Conservation (phyloP, 768 basidiomycete genomes). For the Leccinellum luteum region DNA sequence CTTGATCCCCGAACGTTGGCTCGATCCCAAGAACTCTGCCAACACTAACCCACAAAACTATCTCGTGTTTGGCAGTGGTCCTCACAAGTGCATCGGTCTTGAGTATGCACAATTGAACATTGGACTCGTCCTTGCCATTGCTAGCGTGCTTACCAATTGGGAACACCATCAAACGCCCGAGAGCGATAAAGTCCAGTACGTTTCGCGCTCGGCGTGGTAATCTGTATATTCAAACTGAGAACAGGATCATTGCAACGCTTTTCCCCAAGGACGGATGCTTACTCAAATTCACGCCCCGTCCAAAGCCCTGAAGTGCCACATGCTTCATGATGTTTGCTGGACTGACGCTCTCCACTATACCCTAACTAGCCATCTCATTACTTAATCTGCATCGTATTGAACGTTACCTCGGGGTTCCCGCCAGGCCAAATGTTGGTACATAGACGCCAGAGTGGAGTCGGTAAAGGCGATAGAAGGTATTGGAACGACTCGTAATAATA, state of each 20-base stretch:
- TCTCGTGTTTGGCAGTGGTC: slow-evolving; percentile 92
- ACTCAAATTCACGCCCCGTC: slow-evolving; percentile 71
- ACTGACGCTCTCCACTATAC: background rate
- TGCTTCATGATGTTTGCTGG: background rate
- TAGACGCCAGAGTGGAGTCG: background rate
- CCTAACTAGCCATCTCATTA: slow-evolving; percentile 12
- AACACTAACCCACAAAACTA: slow-evolving; percentile 90
- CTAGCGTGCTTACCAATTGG: slow-evolving; percentile 76
- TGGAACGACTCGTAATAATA: background rate
- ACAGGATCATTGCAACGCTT: slow-evolving; percentile 89
- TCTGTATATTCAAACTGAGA: slow-evolving; percentile 1
- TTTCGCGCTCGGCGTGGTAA: slow-evolving; percentile 16
- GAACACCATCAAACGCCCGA: slow-evolving; percentile 80
- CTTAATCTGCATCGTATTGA: slow-evolving; percentile 13
- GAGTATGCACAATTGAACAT: slow-evolving; percentile 96
- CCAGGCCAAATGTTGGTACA: too few species aligned
- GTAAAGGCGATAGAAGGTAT: background rate
- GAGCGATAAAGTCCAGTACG: slow-evolving; percentile 80
- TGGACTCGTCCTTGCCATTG: slow-evolving; percentile 79
- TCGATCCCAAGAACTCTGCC: slow-evolving; percentile 76
- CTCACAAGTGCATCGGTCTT: slow-evolving; percentile 88
- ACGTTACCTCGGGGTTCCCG: background rate
- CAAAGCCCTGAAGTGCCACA: slow-evolving; percentile 18
- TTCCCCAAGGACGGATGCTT: slow-evolving; percentile 94
- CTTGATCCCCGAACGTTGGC: slow-evolving; percentile 89